phyloP scores from a whole-genome alignment of 495 filamentous ascomycete genomes.

The Penicillium simplicissimum region DNA sequence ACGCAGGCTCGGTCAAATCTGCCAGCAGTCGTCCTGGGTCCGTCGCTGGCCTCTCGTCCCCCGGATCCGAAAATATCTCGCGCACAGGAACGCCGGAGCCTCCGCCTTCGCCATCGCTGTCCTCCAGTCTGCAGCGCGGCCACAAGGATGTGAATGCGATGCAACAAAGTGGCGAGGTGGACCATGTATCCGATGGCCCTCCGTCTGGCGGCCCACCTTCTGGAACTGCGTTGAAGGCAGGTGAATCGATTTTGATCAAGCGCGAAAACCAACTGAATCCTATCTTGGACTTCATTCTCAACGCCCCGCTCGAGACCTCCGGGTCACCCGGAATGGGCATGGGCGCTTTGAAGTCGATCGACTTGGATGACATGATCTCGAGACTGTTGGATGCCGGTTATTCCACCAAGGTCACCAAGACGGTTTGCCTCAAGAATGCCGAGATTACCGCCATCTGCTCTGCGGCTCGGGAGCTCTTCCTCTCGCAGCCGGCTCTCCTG shows the following conservation, averaged over 20 bases:
- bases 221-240: constrained; percentile 53
- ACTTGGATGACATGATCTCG: constrained; percentile 96
- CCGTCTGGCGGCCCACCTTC: constrained; percentile 59
- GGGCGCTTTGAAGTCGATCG: constrained; percentile 82
- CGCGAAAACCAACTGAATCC: constrained; percentile 70
- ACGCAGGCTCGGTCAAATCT: constrained; percentile 72
- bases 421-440: constrained; percentile 94
- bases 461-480: constrained; percentile 81
- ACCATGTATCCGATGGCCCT: constrained; percentile 91
- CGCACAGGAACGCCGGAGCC: constrained; percentile 61
- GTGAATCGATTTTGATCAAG: constrained; percentile 70
- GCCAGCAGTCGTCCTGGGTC: constrained; percentile 55
- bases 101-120: constrained; percentile 87
- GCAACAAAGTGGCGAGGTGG: constrained; percentile 86
- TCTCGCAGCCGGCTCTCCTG: constrained; percentile 87
- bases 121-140: constrained; percentile 70
- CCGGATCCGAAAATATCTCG: constrained; percentile 40
- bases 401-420: constrained; percentile 94
- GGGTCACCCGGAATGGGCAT: constrained; percentile 51
- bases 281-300: constrained; percentile 51
- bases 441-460: constrained; percentile 93
- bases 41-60: constrained; percentile 38
- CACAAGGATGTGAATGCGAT: constrained; percentile 79
- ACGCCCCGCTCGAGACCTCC: constrained; percentile 40
- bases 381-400: constrained; percentile 93